Evolutionary conservation across 371 early-diverging fungal genomes (phyloP), one percentile per base, ranked within the genome.

Genomic region (Apophysomyces elegans): DNA sequence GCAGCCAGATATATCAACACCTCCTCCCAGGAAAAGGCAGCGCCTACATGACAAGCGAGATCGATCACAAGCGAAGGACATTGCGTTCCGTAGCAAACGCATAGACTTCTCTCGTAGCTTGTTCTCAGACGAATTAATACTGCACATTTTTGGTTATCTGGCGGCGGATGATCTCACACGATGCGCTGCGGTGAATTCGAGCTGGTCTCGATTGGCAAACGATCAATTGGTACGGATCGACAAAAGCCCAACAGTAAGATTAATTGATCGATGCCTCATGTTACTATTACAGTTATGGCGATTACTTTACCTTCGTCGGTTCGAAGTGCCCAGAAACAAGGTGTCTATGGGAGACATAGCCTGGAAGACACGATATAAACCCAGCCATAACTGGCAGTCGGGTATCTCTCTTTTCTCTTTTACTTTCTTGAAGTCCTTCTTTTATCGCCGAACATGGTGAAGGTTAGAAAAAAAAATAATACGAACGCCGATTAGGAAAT

Each of bases 61-160:
- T 37, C 11, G 45, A 46, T 35, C 18, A 26, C 38, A 61, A 18
- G 63, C 9, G 16, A 50, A 1, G 7, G 7, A 21, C 35, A 9
- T 26, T 32, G 6, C 54, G 35, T 35, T 50, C 21, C 9, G 9
- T 9, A 5, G 4, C n/a, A 21, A 58, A 45, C 44, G 57, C 32
- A 58, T 76, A 21, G 74, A 80, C 32, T 80, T 80, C 50, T 71
- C 69, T 14, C 14, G 36, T 6, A 7, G 37, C 14, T 21, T 72
- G 3, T 73, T 84, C 32, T 83, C 84, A 9, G 78, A 84, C 37
- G 84, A 84, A 58, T 26, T 84, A 2, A 71, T 77, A 2, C 54
- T 84, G 14, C 79, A 77, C 64, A 75, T 84, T 8, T 81, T 84
- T 59, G 69, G 73, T 56, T 81, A 73, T 45, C 64, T 84, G 18